Percentiles rank a stretch among this genome's conserved stretches.
phyloP scores from a whole-genome alignment of 306 rosid genomes.

The Urtica urens region DNA sequence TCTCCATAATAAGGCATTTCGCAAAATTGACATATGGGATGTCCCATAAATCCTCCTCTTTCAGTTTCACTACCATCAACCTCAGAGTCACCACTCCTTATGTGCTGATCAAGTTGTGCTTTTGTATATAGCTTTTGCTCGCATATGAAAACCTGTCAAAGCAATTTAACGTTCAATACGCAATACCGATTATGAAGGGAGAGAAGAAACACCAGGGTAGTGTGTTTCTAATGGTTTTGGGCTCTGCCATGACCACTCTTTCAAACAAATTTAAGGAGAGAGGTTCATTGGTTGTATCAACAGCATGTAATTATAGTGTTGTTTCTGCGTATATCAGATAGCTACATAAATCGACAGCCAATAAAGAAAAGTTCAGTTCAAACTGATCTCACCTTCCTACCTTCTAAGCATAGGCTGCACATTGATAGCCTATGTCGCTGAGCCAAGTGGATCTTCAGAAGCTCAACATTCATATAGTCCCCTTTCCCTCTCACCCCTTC shows the following conservation, averaged over 20 bases:
- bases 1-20: conserved; percentile 78
- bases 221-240: not conserved
- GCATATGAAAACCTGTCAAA: conserved; percentile 65
- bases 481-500: conserved; percentile 45
- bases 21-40: conserved; percentile 89
- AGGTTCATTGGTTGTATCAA: too few relatives aligned
- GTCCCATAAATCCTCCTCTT: conserved; percentile 96
- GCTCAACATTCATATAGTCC: conserved; percentile 60
- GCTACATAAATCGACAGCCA: too few relatives aligned
- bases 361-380: not conserved
- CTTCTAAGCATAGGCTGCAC: conserved; percentile 88
- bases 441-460: conserved; percentile 74
- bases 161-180: not conserved
- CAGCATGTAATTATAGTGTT: not conserved
- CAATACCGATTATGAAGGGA: too few relatives aligned
- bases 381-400: conserved; percentile 63
- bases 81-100: conserved; percentile 69
- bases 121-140: conserved; percentile 82
- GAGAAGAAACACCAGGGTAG: not conserved
- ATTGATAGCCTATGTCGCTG: conserved; percentile 66
- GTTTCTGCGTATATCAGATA: too few relatives aligned
- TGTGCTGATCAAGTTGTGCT: conserved; percentile 73
- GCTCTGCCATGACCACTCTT: not conserved
- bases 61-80: conserved; percentile 97
- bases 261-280: not conserved